Base-by-base conservation (phyloP, 1,284 basidiomycete species). In the Cutaneotrichosporon sp. region DNA sequence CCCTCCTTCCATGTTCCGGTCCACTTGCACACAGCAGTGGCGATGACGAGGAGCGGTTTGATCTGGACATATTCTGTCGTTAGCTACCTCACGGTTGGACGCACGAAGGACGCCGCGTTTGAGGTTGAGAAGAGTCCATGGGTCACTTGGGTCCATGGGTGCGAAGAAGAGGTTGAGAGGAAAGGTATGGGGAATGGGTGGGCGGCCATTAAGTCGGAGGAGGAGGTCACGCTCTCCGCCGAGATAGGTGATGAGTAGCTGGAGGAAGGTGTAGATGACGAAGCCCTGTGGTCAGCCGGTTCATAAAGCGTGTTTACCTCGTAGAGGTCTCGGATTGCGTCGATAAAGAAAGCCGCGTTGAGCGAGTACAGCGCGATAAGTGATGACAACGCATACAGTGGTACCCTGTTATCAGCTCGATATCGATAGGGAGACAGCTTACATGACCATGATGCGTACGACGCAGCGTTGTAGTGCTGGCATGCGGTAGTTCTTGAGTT, bases 261-360 rank as follows among this genome's bases (percentile, higher is more conserved):
- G 86, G 76, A 92, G 90, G 81, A 93, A 92, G 71, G 89, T 94
- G 81, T 98, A 97, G 72, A 97, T 97, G 51, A 97, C 94, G 76
- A 97, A 97, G 1, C 93, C 94, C 91, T 94, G 34, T 1, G 21
- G 46, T 60, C 60, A 65, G 49, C 60, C 65, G 1, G n/a, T 18
- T 1, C 9, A 4, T 16, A 4, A 18, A 5, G 0, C 18, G 10
- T 8, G 18, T n/a, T 42, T 34, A 91, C 92, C 85, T 99, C 96
- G 81, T 99, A 99, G 13, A 99, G 87, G 79, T 99, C 97, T 49
- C 96, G 86, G 64, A 98, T 84, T 26, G 88, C 91, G 77, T 99
- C 96, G 71, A 99, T 97, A 71, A 97, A 90, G 82, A 98, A 97
- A 0, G 96, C 96, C 1, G 92, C 91, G 74, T 96, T 89, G 60